Percentiles rank a stretch among this genome's conserved stretches.
These are phyloP conservation scores for Hygrophorus russula DNA, from an alignment of 768 basidiomycete species.

Conservation along the genomic window DNA sequence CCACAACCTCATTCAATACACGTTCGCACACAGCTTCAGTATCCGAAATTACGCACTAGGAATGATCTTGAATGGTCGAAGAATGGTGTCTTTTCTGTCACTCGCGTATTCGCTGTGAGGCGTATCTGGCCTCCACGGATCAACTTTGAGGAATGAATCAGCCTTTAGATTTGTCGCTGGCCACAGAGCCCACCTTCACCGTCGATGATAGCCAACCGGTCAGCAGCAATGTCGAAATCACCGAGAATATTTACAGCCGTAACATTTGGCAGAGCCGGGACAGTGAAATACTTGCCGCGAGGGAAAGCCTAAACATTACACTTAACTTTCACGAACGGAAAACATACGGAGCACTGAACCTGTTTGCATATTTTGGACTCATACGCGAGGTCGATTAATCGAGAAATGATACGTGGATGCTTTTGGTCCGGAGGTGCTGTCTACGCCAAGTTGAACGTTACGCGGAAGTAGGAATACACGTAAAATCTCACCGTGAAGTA, in stretches of 20 bases:
- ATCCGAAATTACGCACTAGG: constrained; percentile 40
- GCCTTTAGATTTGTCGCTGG: not conserved
- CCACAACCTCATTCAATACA: not conserved
- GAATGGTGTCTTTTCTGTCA: constrained; percentile 56
- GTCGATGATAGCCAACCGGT: constrained; percentile 81
- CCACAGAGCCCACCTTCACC: constrained; percentile 47
- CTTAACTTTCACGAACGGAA: not conserved
- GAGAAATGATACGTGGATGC: constrained; percentile 70
- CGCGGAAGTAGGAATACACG: not conserved
- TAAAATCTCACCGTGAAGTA: constrained; percentile 61
- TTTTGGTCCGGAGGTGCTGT: constrained; percentile 64
- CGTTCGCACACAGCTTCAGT: not conserved
- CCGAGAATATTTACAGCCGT: constrained; percentile 76
- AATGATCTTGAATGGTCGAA: constrained; percentile 80
- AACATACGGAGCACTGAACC: constrained; percentile 17
- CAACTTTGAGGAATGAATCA: constrained; percentile 33
- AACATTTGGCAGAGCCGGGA: constrained; percentile 70
- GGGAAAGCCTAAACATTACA: constrained; percentile 47
- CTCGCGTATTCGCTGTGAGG: constrained; percentile 69
- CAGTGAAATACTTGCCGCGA: constrained; percentile 61
- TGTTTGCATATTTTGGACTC: constrained; percentile 57
- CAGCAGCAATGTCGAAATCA: constrained; percentile 72
- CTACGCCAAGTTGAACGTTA: constrained; percentile 20
- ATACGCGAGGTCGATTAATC: constrained; percentile 62
- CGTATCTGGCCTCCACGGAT: constrained; percentile 85